Evolutionary conservation across 148 eudicot genomes (phyloP), one percentile per base, ranked within the genome.

Genomic region (Camellia sinensis): DNA sequence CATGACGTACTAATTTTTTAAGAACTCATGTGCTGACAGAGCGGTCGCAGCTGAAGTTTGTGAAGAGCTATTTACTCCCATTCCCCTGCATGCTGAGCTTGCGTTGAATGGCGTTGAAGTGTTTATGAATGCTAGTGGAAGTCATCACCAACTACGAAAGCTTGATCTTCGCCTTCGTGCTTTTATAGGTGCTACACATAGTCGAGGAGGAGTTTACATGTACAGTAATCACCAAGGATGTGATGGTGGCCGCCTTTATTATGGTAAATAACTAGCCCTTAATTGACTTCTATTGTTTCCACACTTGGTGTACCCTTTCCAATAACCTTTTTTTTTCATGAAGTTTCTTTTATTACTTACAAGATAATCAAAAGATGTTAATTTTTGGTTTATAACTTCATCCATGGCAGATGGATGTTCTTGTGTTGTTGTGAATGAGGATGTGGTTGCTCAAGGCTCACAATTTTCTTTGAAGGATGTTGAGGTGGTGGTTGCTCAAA

Each of bases 401-500:
- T 67, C 7, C 69, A 76, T 84, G 74, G 88, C 88, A 96, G 99
- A 96, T 92, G 99, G 99, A 83, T 96, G 99, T 78, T 85, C 90
- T 50, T 93, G 92, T 82, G 85, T 96, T 83, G 97, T 92, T 85
- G 92, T 96, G 75, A 96, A 96, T 82, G 98, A 95, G 61, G 99
- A 96, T 82, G 92, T 93, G 82, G 94, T 93, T 84, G 97, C 93
- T n/a, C 99, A 96, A 86, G 98, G 99, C 75, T 92, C 98, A 59
- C 99, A 96, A 77, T 96, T 96, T 85, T 96, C 99, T 62, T 82
- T 93, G 79, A 93, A 89, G 86, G 99, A 96, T 89, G 93, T 96
- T 8, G 99, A 93, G 87, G 86, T 96, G 83, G 91, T 90, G 73
- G 89, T 89, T 89, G 99, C 99, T 84, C 93, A 89, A 78, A 84